Evolutionary conservation across 352 stramenopile species (phyloP).

Genomic region (Globisporangium megalacanthum): DNA sequence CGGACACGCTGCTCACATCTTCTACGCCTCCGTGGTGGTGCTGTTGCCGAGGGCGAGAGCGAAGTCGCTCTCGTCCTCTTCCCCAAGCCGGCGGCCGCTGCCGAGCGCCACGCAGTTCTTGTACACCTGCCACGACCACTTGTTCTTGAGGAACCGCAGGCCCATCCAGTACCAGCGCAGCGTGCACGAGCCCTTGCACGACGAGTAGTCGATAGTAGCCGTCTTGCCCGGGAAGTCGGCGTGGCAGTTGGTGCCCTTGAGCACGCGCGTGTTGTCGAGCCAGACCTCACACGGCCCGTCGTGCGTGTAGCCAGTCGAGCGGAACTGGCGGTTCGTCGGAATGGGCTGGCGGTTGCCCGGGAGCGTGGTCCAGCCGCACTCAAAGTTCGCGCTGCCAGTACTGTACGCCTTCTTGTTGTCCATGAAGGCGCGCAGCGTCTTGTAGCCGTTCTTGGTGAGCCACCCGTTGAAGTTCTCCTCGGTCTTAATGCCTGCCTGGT

Average conservation of each 20-base stretch:
- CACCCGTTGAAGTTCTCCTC: constrained; percentile 33
- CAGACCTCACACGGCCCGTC: constrained; percentile 39
- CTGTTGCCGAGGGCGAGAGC: too few relatives aligned
- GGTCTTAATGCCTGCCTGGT: constrained; percentile 31
- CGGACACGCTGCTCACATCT: too few relatives aligned
- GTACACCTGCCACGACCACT: constrained; percentile 57
- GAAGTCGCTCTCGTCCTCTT: not conserved
- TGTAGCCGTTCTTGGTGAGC: constrained; percentile 11
- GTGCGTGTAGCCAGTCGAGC: constrained; percentile 45
- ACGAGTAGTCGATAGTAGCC: constrained; percentile 30
- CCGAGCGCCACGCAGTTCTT: constrained; percentile 28
- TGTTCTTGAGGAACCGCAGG: constrained; percentile 34
- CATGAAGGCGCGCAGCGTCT: constrained; percentile 12
- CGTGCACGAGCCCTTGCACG: constrained; percentile 27
- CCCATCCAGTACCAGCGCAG: constrained; percentile 40
- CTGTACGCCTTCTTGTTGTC: constrained; percentile 14
- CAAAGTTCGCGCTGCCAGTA: constrained; percentile 18
- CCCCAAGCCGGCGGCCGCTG: constrained; percentile 1
- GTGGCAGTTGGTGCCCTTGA: constrained; percentile 32
- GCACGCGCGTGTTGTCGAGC: constrained; percentile 32
- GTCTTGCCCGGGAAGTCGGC: constrained; percentile 27
- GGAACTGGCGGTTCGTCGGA: constrained; percentile 14
- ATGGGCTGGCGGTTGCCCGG: constrained; percentile 25
- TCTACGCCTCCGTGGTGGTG: not conserved
- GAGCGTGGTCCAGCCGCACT: constrained; percentile 27